Percentiles rank a stretch among this genome's conserved stretches.
phyloP scores from a whole-genome alignment of 208 protist genomes.

The Tetramitus jugosus region DNA sequence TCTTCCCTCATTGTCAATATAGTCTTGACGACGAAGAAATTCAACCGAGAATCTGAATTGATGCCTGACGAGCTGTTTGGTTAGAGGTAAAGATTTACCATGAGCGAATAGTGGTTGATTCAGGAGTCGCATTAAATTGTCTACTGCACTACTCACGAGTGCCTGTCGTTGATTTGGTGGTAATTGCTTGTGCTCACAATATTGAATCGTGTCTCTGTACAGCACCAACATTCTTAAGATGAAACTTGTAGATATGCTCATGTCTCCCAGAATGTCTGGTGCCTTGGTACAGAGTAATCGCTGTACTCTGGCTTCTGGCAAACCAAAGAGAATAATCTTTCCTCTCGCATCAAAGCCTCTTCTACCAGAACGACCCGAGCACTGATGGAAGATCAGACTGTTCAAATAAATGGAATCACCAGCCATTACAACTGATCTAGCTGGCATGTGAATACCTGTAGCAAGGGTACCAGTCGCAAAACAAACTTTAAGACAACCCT shows the following conservation, averaged over 20 bases:
- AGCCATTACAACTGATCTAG: neutral
- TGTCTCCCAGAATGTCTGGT: neutral
- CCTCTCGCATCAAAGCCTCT: constrained; percentile 22
- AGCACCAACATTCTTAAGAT: neutral
- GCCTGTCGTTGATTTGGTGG: neutral
- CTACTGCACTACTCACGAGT: neutral
- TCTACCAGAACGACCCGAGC: constrained; percentile 2
- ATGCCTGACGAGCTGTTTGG: neutral
- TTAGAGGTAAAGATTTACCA: neutral
- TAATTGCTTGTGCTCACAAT: neutral
- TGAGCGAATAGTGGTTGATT: neutral
- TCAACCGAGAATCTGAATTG: neutral
- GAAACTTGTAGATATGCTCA: neutral
- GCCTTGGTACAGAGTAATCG: neutral
- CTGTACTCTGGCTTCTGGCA: neutral
- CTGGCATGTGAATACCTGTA: constrained; percentile 1
- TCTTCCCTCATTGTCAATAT: neutral
- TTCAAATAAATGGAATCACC: neutral
- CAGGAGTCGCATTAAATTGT: neutral
- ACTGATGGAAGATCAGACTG: neutral
- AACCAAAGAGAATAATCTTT: neutral
- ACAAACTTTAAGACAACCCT: neutral
- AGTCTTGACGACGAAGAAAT: neutral
- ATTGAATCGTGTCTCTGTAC: too few relatives aligned
- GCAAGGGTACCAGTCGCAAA: constrained; percentile 3